These are phyloP conservation scores for Jatropha curcas DNA, from an alignment of 345 rosid genomes.

Conservation along the genomic window DNA sequence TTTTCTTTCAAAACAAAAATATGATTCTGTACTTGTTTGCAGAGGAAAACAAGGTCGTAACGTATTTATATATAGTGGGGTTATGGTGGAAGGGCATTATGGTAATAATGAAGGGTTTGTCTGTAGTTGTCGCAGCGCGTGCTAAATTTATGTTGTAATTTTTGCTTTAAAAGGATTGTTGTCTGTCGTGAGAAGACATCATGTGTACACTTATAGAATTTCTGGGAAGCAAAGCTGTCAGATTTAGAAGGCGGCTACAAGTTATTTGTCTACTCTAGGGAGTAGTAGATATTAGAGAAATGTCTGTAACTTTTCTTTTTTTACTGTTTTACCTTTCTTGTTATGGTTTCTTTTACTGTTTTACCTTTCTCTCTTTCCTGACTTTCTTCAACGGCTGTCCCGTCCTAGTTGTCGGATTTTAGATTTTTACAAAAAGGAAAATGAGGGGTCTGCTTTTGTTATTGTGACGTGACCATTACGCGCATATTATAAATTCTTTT, in stretches of 20 bases:
- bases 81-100: slow-evolving; percentile 17
- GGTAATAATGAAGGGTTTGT: slow-evolving; percentile 29
- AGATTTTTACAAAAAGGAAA: neutral
- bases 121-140: slow-evolving; percentile 52
- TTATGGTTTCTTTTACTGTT: too few relatives aligned
- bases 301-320: too few relatives aligned
- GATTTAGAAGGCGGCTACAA: slow-evolving; percentile 27
- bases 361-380: neutral
- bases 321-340: too few relatives aligned
- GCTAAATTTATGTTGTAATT: slow-evolving; percentile 25
- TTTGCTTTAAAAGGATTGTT: slow-evolving; percentile 39
- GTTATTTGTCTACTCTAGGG: slow-evolving; percentile 15
- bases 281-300: too few relatives aligned
- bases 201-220: slow-evolving; percentile 5
- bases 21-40: too few relatives aligned
- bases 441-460: neutral
- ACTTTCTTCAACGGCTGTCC: slow-evolving; percentile 22
- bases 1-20: neutral
- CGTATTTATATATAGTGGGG: too few relatives aligned
- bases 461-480: slow-evolving; percentile 12
- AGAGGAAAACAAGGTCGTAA: too few relatives aligned
- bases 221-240: slow-evolving; percentile 24
- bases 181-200: slow-evolving; percentile 30
- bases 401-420: slow-evolving; percentile 24
- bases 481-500: neutral